Conservation (phyloP, 139 green algal species). For the Chlorella sp. region DNA sequence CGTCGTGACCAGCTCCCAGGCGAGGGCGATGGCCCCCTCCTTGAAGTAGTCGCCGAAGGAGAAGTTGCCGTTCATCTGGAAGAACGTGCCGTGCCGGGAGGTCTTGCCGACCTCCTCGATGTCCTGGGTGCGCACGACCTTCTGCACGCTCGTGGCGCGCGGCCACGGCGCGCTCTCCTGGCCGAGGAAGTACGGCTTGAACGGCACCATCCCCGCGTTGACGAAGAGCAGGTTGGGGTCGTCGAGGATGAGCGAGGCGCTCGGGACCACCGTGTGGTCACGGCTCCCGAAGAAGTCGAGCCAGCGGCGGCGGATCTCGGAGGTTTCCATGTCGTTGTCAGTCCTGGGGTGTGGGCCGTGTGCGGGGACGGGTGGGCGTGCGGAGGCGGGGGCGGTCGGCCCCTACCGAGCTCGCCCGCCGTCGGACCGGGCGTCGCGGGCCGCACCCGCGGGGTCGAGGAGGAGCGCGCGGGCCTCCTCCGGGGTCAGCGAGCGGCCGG, state of each 20-base stretch:
- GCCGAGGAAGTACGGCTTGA: constrained; percentile 94
- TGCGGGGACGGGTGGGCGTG: no score
- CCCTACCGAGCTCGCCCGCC: no score
- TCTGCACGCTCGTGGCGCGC: constrained; percentile 84
- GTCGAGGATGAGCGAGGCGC: constrained; percentile 80
- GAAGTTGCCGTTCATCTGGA: constrained; percentile 97
- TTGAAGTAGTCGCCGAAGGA: constrained; percentile 96
- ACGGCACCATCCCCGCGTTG: constrained; percentile 91
- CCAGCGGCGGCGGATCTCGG: constrained; percentile 79
- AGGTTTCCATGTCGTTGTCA: no score
- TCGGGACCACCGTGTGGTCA: constrained; percentile 69
- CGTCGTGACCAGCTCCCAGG: constrained; percentile 85
- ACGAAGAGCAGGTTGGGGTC: constrained; percentile 88
- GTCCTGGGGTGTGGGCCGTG: no score
- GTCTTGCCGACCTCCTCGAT: constrained; percentile 94
- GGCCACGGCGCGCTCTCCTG: constrained; percentile 52
- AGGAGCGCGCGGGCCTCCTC: no score
- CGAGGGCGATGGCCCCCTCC: constrained; percentile 22
- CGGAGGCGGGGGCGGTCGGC: no score
- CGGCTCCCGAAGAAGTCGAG: constrained; percentile 77
- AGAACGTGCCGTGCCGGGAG: constrained; percentile 93
- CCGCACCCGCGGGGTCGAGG: no score
- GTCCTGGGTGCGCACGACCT: constrained; percentile 94
- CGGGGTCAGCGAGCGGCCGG: no score
- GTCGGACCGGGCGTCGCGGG: no score